Base-by-base conservation (phyloP, 225 moss, liverwort and hornwort species). In the Sphagnum tenellum region DNA sequence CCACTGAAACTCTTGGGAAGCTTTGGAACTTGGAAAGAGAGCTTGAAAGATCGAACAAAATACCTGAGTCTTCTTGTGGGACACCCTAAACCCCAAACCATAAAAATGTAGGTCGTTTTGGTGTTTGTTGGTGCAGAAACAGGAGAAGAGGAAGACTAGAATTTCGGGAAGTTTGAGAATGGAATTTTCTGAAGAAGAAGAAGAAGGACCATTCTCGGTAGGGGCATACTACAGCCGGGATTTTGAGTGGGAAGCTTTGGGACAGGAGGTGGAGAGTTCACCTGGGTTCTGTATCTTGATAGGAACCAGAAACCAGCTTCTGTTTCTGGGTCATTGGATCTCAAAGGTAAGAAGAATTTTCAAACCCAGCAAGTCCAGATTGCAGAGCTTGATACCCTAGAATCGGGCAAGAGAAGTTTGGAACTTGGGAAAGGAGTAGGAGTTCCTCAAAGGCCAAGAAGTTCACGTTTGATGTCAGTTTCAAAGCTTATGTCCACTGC, bases 241-340 rank as follows among this genome's bases (percentile, higher is more conserved):
- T 54, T 91, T 89, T 56, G 89, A 86, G 63, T 95, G 91, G 94
- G 86, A 88, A 53, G 66, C 75, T 13, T 72, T 95, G 59, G 86
- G 94, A 3, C 73, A 72, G 4, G 88, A 89, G 73, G 75, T 88
- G 3, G 89, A 88, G 79, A 74, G 69, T 45, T 65, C 67, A 81
- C 72, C 64, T 2, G 78, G 70, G 62, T 58, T 60, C 49, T 49
- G 61, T 48, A 59, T 14, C 76, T 77, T 59, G 45, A 46, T 5
- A 72, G 64, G 62, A 7, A 63, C 74, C 29, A 29, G 29, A 29
- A 29, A 29, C 29, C 29, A 29, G 29, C 29, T 29, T 29, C 29
- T 29, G 29, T 29, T 29, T 29, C 29, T 29, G 29, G 29, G 29
- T 29, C 29, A 29, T 29, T 29, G 29, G 29, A 29, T 29, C 29